Percentiles rank a stretch among this genome's conserved stretches.
These are phyloP conservation scores for Verticillium isaacii DNA, from an alignment of 2,329 filamentous ascomycete species.

Conservation along the genomic window DNA sequence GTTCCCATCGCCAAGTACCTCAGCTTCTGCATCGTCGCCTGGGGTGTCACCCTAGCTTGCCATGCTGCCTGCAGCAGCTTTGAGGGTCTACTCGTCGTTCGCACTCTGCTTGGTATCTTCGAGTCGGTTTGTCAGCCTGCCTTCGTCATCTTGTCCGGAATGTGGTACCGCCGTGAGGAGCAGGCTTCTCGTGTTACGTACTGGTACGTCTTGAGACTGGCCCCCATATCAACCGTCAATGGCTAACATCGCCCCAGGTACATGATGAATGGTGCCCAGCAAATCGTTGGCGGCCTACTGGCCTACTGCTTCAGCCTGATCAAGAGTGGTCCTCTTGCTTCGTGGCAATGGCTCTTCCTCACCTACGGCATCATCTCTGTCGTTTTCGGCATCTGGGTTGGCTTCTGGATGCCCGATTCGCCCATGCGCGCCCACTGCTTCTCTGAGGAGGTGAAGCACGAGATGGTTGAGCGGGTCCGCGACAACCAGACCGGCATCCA, in stretches of 20 bases:
- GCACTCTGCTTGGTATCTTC: conserved; percentile 66
- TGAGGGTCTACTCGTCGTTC: conserved; percentile 51
- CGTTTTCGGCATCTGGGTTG: conserved; percentile 60
- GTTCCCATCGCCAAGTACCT: conserved; percentile 66
- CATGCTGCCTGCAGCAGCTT: conserved; percentile 61
- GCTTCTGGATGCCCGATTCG: conserved; percentile 61
- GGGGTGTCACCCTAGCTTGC: conserved; percentile 56
- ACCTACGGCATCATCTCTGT: conserved; percentile 60
- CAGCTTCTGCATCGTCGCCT: conserved; percentile 53
- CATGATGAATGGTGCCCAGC: conserved; percentile 73
- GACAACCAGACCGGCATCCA: conserved; percentile 58
- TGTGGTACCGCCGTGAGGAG: conserved; percentile 69
- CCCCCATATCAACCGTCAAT: not conserved
- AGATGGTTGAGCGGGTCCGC: conserved; percentile 57
- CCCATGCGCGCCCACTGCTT: conserved; percentile 70
- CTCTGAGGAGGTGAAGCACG: conserved; percentile 58
- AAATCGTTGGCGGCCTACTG: conserved; percentile 66
- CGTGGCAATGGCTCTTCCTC: conserved; percentile 67
- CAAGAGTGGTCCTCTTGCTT: conserved; percentile 45
- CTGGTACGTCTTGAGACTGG: conserved; percentile 41
- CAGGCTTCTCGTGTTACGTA: conserved; percentile 63
- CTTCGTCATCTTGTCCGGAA: conserved; percentile 61
- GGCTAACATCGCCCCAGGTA: conserved; percentile 31
- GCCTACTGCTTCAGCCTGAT: conserved; percentile 60
- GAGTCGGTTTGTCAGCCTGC: conserved; percentile 66